These are phyloP conservation scores for Pholiota molesta DNA, from an alignment of 768 basidiomycete species.

Conservation along the genomic window DNA sequence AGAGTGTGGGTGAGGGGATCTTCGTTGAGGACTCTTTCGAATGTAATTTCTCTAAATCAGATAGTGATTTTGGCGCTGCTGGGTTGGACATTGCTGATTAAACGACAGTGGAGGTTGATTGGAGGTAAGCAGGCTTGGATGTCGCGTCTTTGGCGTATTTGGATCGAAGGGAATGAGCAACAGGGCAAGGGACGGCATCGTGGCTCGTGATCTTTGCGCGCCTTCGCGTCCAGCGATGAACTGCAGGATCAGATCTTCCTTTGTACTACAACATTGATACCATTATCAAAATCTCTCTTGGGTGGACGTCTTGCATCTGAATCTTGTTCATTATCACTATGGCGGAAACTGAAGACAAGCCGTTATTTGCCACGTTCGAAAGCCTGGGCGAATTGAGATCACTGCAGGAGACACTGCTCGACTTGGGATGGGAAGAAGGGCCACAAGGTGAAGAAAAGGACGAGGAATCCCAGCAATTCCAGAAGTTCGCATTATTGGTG, in stretches of 20 bases:
- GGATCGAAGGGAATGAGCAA: no score
- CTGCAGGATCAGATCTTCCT: no score
- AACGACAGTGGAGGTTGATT: no score
- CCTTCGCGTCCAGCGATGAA: not conserved
- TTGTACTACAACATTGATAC: not conserved
- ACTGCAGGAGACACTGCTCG: constrained; percentile 53
- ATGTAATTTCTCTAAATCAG: constrained; percentile 50
- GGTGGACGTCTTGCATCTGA: not conserved
- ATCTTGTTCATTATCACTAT: constrained; percentile 1
- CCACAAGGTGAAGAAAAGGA: constrained; percentile 46
- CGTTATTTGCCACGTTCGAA: constrained; percentile 59
- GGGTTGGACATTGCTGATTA: not conserved
- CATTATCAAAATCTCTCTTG: not conserved
- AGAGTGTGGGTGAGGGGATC: constrained; percentile 65
- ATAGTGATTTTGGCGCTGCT: constrained; percentile 24
- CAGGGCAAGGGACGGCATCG: not conserved
- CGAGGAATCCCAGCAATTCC: constrained; percentile 42
- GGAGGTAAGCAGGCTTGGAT: no score
- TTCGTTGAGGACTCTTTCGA: constrained; percentile 61
- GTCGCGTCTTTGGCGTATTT: no score
- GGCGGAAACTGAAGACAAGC: constrained; percentile 41
- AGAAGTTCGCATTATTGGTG: constrained; percentile 54
- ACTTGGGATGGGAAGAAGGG: constrained; percentile 45
- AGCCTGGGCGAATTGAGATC: constrained; percentile 60
- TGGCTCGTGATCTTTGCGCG: not conserved